Evolutionary conservation across 495 filamentous ascomycete genomes (phyloP), one percentile per base, ranked within the genome.

Genomic region (Lepidopterella palustris): DNA sequence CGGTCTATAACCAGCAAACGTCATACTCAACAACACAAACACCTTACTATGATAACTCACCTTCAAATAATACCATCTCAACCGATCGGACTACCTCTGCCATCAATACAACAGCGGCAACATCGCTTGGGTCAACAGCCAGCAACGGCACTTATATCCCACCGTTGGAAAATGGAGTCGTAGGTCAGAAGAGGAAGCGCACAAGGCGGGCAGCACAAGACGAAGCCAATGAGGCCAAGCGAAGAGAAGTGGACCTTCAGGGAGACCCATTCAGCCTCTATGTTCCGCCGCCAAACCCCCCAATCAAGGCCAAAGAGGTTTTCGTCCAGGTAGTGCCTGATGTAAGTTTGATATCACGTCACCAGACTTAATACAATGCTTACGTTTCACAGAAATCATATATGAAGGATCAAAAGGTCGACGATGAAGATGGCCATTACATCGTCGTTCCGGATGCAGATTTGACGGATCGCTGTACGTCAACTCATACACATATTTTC

Each of bases 371-470:
- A 9, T 47, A 29, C n/a, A 53, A 29, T 26, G 24, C 31, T 26
- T 53, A 35, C 9, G 21, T 61, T 11, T 52, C 13, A 45, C 58
- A 82, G 80, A 71, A 76, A 60, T 70, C 72, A 24, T 72, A 70
- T 45, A 68, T 72, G 35, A 77, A 74, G 28, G 72, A 78, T 49
- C 73, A 87, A 70, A 81, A 85, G 74, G 85, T 89, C 51, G 93
- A 98, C 65, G 93, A 97, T 60, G 91, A 97, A 47, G 93, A 98
- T 66, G 93, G 93, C 15, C 93, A 98, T 70, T 97, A 96, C 67
- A 88, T 96, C 65, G 90, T 98, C 13, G 82, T 84, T 2, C 86
- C 89, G 35, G 87, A 95, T 58, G 87, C 85, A 15, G 80, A 85
- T 59, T 74, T 98, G 35, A 96, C 92, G 48, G 84, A 92, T 25